Percentiles rank a stretch among this genome's conserved stretches.
phyloP scores from a whole-genome alignment of 306 rosid species.

The Gynostemma pentaphyllum region DNA sequence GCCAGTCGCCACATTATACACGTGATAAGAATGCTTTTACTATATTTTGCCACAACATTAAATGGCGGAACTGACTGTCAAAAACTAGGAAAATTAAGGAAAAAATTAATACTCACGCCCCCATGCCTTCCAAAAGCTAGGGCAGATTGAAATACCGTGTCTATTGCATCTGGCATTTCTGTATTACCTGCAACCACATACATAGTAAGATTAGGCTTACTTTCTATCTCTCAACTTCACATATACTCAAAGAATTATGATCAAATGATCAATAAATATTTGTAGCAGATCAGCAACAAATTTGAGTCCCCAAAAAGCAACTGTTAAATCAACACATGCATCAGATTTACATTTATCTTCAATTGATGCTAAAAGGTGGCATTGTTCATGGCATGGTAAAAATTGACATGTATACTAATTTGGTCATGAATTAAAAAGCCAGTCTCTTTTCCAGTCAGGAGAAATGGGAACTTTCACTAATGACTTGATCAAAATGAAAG shows the following conservation, averaged over 20 bases:
- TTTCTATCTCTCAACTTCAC: background rate
- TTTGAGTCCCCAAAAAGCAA: background rate
- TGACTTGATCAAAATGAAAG: too few relatives aligned
- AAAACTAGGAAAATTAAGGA: slow-evolving; percentile 4
- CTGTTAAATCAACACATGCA: background rate
- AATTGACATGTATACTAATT: too few relatives aligned
- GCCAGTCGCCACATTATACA: too few relatives aligned
- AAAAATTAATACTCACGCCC: slow-evolving; percentile 56
- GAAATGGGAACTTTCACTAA: too few relatives aligned
- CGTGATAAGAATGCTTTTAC: background rate
- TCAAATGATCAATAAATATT: background rate
- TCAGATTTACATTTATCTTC: background rate
- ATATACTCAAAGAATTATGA: background rate
- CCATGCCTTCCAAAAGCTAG: slow-evolving; percentile 84
- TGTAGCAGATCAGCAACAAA: background rate
- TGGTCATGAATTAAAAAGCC: too few relatives aligned
- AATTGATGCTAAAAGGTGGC: background rate
- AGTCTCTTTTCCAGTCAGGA: too few relatives aligned
- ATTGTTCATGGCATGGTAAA: background rate
- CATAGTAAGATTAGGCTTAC: background rate
- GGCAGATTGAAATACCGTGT: slow-evolving; percentile 89
- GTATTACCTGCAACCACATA: slow-evolving; percentile 59
- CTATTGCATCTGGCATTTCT: slow-evolving; percentile 99
- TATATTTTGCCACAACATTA: background rate
- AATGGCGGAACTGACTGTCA: background rate